These are phyloP conservation scores for Fusarium neocosmosporiellum DNA, from an alignment of 2,329 filamentous ascomycete species.

Conservation along the genomic window DNA sequence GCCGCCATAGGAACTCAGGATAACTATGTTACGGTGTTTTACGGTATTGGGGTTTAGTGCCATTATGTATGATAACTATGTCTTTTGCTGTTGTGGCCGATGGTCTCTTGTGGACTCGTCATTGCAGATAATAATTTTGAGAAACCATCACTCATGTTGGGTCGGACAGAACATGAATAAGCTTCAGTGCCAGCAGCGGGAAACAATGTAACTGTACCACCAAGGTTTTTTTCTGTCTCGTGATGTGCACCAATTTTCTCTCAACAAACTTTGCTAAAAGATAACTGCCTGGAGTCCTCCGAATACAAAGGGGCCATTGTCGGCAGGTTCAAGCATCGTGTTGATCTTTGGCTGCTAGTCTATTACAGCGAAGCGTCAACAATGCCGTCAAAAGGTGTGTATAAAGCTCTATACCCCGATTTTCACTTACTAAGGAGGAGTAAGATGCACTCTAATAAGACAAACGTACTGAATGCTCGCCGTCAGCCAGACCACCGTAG, in stretches of 20 bases:
- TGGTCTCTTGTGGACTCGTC: too few species aligned
- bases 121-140: too few species aligned
- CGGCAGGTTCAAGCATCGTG: background rate
- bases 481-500: too few species aligned
- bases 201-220: background rate
- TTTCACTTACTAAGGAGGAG: background rate
- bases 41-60: too few species aligned
- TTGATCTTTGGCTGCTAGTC: background rate
- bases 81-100: too few species aligned
- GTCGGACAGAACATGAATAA: background rate
- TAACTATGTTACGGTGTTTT: too few species aligned
- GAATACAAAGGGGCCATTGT: background rate
- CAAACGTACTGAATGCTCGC: background rate
- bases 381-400: background rate
- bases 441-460: background rate
- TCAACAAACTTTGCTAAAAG: background rate
- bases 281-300: background rate
- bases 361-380: background rate
- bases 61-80: too few species aligned
- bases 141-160: background rate
- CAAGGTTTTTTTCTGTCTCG: background rate
- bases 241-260: background rate
- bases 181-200: background rate
- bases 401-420: background rate
- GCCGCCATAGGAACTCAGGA: too few species aligned